Base-by-base conservation (phyloP, 176 grass and related monocot species). In the Hyparrhenia diplandra region DNA sequence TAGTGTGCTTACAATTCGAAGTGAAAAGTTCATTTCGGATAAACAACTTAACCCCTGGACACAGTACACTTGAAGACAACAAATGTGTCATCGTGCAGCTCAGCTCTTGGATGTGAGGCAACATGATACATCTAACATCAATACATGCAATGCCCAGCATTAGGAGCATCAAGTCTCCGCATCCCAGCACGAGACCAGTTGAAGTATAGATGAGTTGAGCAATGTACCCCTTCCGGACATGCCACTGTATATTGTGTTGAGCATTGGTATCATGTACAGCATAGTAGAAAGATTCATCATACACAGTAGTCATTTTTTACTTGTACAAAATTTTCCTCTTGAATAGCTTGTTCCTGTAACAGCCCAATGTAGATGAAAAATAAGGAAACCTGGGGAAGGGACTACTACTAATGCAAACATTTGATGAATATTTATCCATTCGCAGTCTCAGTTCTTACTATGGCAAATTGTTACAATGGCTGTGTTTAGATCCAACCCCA, bases 221-320 rank as follows among this genome's bases (percentile, higher is more conserved):
- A 11, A 49, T 21, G 62, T 3, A 37, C 40, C 51, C 3, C 45
- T 46, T 52, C 62, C 25, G n/a, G 32, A 12, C 75, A 28, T 42
- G 58, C 49, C 13, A 80, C 37, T 87, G 85, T 62, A 71, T 65
- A 87, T 59, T 76, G 25, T 76, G 71, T 75, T 69, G 75, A 77
- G 82, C 28, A 76, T 82, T 71, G 55, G 77, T 45, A 77, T 18
- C 78, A 13, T 89, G 82, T 85, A 65, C 82, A 86, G 84, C 20
- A 57, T 80, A 80, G 83, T 24, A 42, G 69, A 72, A 74, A 69
- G 40, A 27, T 80, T 30, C 67, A 31, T 5, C 29, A 64, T 28
- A 85, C 31, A 85, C 24, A 4, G 10, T 65, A 71, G 72, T 76
- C 20, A 47, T 89, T 89, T 89, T 76, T 13, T 55, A 71, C 25